Conservation (phyloP, 148 eudicot species). For the Rhododendron mucronatum region DNA sequence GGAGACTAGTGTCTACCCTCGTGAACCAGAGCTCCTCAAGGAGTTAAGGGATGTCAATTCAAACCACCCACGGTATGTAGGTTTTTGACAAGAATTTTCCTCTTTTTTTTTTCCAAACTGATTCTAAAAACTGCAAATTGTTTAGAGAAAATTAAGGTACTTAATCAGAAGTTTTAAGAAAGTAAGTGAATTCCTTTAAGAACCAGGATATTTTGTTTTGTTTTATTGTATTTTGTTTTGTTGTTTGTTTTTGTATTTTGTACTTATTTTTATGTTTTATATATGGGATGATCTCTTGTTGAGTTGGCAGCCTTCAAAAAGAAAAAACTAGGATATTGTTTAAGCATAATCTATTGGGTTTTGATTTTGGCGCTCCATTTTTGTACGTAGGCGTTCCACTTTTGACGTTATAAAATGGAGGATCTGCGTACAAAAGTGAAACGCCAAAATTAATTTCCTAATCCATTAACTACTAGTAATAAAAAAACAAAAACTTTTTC, state of each 20-base stretch:
- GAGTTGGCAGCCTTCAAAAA: too few species aligned
- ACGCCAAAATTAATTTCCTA: too few species aligned
- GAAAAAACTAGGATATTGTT: too few species aligned
- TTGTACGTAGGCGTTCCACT: too few species aligned
- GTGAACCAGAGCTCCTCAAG: conserved; percentile 26
- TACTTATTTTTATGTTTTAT: too few species aligned
- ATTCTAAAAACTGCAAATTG: background rate
- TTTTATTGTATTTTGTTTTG: too few species aligned
- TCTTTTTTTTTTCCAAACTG: background rate
- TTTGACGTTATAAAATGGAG: too few species aligned
- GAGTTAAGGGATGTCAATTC: conserved; percentile 24
- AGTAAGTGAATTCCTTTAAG: background rate
- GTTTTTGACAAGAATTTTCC: background rate
- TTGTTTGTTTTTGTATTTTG: background rate
- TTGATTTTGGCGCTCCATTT: too few species aligned
- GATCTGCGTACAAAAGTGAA: too few species aligned
- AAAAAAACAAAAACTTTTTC: background rate
- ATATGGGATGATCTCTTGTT: too few species aligned
- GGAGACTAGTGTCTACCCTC: conserved; percentile 26
- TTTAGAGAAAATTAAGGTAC: background rate
- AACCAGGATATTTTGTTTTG: background rate
- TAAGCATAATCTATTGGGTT: too few species aligned
- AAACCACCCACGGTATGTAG: conserved; percentile 18
- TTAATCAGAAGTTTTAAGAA: background rate
- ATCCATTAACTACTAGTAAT: too few species aligned